Evolutionary conservation across 2,329 filamentous ascomycete species (phyloP), one percentile per base, ranked within the genome.

Genomic region (Diaporthe sp.): DNA sequence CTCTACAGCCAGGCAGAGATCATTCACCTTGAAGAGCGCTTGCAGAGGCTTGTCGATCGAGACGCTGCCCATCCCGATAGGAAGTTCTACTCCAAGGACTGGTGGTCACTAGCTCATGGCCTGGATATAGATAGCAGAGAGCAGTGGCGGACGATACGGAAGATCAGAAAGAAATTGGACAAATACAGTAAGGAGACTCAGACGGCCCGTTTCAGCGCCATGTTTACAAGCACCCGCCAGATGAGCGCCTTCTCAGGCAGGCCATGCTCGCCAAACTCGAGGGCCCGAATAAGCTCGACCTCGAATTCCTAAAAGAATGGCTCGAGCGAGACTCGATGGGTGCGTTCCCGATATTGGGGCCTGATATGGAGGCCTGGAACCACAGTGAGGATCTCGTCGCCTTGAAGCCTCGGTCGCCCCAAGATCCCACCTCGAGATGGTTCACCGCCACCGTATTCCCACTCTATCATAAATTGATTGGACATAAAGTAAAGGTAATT

Each of bases 1-100:
- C 77, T 82, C 5, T 81, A 80, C 59, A 61, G 79, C 27, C 81
- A 83, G 72, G 80, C 79, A 3, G 80, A 82, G 71, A 71, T 82
- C 25, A 73, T 77, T 0, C 66, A 79, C 35, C 73, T 81, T 1
- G 77, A 81, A 58, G 65, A 77, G 15, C 73, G 77, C 27, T 70
- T 81, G 12, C 35, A 70, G 17, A 25, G 74, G 59, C 27, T 78
- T 22, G 73, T 58, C 19, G 30, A 73, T 5, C 59, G 63, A 47
- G 77, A 78, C 53, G n/a, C 42, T 19, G n/a, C 10, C 1, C 51
- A 77, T 68, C 65, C 27, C 22, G 69, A 73, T 5, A 61, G 76
- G 30, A 22, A 4, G 0, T 71, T 66, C 27, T 69, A 78, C 58
- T 17, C 71, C 4, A 77, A 74, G 32, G 71, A 78, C 51, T 79